Conservation (phyloP, 2,329 filamentous ascomycete genomes). For the Colletotrichum graminicola region DNA sequence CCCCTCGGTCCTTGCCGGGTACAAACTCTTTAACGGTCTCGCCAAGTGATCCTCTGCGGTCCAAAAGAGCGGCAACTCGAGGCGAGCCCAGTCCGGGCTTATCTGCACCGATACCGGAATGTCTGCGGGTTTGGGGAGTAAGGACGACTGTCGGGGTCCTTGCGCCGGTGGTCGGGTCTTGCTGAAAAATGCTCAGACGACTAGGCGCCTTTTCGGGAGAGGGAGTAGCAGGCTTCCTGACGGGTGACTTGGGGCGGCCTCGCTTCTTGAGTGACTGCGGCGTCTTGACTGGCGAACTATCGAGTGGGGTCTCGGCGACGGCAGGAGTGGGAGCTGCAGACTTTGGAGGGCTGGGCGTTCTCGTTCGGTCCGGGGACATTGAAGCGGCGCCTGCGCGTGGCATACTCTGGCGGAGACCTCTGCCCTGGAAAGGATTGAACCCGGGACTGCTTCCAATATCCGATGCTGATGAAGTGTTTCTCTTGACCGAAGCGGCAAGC, state of each 20-base stretch:
- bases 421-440: slow-evolving; percentile 65
- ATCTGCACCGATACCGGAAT: slow-evolving; percentile 78
- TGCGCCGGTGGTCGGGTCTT: slow-evolving; percentile 64
- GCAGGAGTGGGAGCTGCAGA: slow-evolving; percentile 25
- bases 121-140: slow-evolving; percentile 69
- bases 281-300: slow-evolving; percentile 47
- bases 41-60: slow-evolving; percentile 78
- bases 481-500: slow-evolving; percentile 45
- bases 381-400: slow-evolving; percentile 58
- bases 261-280: slow-evolving; percentile 38
- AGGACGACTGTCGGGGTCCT: slow-evolving; percentile 74
- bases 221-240: slow-evolving; percentile 49
- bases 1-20: slow-evolving; percentile 61
- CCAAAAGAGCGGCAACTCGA: slow-evolving; percentile 77
- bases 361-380: slow-evolving; percentile 33
- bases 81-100: slow-evolving; percentile 81
- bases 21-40: slow-evolving; percentile 75
- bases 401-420: slow-evolving; percentile 62
- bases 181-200: slow-evolving; percentile 61
- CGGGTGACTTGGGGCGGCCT: slow-evolving; percentile 40
- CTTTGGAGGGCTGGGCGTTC: slow-evolving; percentile 42
- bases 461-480: slow-evolving; percentile 44
- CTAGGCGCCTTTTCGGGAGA: slow-evolving; percentile 45
- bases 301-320: slow-evolving; percentile 21
- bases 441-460: slow-evolving; percentile 64